Evolutionary conservation across 768 basidiomycete species (phyloP).

Genomic region (Hortiboletus campestris): DNA sequence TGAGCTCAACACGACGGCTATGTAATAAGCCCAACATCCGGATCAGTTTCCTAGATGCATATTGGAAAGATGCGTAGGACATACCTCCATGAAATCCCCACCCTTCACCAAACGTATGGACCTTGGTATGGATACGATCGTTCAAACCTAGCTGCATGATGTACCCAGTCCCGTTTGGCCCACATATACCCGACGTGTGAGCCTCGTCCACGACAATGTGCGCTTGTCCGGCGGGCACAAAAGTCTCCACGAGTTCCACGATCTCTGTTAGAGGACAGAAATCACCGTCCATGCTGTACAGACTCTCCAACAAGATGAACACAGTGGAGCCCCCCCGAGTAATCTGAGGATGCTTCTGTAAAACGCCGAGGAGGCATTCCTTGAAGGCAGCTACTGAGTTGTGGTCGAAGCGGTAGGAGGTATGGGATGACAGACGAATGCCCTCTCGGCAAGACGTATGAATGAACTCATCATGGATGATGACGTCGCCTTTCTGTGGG

Average conservation of each 20-base stretch:
- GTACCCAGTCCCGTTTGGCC: constrained; percentile 43
- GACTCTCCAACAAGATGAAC: constrained; percentile 50
- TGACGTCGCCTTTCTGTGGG: constrained; percentile 40
- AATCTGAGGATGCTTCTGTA: constrained; percentile 27
- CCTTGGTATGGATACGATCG: constrained; percentile 40
- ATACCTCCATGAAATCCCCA: constrained; percentile 22
- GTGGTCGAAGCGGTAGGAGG: constrained; percentile 40
- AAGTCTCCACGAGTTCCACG: constrained; percentile 35
- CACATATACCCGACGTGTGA: too few relatives aligned
- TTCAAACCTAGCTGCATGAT: constrained; percentile 42
- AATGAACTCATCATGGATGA: constrained; percentile 52
- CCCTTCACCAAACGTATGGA: constrained; percentile 55
- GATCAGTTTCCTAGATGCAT: neutral
- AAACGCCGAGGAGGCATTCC: constrained; percentile 24
- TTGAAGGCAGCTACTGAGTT: constrained; percentile 39
- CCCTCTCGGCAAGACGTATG: constrained; percentile 55
- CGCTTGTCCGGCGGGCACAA: constrained; percentile 36
- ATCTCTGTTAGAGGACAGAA: constrained; percentile 46
- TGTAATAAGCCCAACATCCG: neutral
- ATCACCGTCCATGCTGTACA: constrained; percentile 65
- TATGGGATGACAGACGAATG: constrained; percentile 36
- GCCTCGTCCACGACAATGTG: constrained; percentile 49
- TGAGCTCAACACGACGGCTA: constrained; percentile 17
- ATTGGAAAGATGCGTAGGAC: neutral
- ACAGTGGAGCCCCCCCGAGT: constrained; percentile 30